phyloP scores from a whole-genome alignment of 2,329 filamentous ascomycete species.

The Monilinia polystroma region DNA sequence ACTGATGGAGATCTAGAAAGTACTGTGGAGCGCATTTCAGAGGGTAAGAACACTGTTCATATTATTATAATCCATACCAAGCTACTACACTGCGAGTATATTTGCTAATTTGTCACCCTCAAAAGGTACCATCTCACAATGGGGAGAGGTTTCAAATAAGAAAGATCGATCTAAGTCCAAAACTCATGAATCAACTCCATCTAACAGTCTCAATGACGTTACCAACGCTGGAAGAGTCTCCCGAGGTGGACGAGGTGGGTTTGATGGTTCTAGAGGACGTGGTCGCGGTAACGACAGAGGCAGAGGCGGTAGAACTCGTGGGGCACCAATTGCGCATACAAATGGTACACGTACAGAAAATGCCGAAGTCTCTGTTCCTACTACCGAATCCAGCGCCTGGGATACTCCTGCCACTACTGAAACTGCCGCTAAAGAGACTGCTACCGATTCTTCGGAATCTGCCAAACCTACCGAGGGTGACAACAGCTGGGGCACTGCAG shows the following conservation, averaged over 20 bases:
- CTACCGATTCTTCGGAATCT: constrained; percentile 23
- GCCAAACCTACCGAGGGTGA: constrained; percentile 42
- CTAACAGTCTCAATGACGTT: constrained; percentile 53
- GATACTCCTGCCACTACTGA: constrained; percentile 47
- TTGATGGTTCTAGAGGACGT: constrained; percentile 60
- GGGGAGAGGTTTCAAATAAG: constrained; percentile 81
- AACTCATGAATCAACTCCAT: constrained; percentile 53
- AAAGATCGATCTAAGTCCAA: constrained; percentile 73
- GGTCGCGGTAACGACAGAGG: constrained; percentile 62
- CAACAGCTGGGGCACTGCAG: constrained; percentile 41
- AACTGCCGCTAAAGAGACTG: constrained; percentile 2
- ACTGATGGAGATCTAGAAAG: constrained; percentile 74
- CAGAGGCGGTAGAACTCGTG: constrained; percentile 58
- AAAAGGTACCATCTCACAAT: constrained; percentile 74
- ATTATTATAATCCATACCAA: neutral
- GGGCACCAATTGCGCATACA: constrained; percentile 59
- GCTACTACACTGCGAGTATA: neutral
- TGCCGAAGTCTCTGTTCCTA: constrained; percentile 61
- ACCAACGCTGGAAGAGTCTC: constrained; percentile 48
- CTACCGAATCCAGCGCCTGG: constrained; percentile 67
- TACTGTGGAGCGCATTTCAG: constrained; percentile 75
- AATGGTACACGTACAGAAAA: constrained; percentile 63
- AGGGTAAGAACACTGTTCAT: constrained; percentile 54
- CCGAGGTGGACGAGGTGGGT: constrained; percentile 58
- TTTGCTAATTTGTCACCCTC: constrained; percentile 21